A percentile compares a stretch with the other conserved stretches of the same genome.
phyloP scores from a whole-genome alignment of 495 filamentous ascomycete species.

The Tuber indicum region DNA sequence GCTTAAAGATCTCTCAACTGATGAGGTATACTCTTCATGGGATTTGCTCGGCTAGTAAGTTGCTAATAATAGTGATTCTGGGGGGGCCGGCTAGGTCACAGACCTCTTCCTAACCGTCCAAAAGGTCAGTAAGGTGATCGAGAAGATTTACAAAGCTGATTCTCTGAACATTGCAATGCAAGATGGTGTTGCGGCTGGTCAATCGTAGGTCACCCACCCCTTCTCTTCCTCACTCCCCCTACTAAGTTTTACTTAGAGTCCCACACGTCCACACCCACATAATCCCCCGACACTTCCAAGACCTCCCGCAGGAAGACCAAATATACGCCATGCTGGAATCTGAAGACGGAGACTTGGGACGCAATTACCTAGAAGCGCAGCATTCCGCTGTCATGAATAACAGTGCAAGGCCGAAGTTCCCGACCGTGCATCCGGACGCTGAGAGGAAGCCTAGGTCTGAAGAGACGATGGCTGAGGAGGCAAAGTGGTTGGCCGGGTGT shows the following conservation, averaged over 20 bases:
- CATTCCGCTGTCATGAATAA: neutral
- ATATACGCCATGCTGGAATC: conserved; percentile 78
- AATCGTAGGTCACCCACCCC: conserved; percentile 47
- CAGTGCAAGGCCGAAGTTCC: conserved; percentile 47
- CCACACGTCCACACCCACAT: conserved; percentile 90
- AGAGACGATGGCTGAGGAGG: conserved; percentile 77
- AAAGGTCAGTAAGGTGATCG: conserved; percentile 48
- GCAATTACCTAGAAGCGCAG: conserved; percentile 49
- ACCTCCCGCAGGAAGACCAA: conserved; percentile 52
- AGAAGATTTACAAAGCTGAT: conserved; percentile 45
- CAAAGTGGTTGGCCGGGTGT: conserved; percentile 55
- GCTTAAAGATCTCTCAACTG: conserved; percentile 63
- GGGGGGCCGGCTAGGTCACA: conserved; percentile 46
- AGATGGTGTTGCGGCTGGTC: conserved; percentile 80
- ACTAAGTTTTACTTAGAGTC: conserved; percentile 49
- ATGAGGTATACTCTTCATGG: conserved; percentile 48
- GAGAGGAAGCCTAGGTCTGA: conserved; percentile 60
- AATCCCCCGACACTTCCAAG: conserved; percentile 63
- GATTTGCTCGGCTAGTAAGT: neutral
- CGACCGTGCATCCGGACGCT: conserved; percentile 51
- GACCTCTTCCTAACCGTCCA: conserved; percentile 84
- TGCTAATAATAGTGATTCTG: neutral
- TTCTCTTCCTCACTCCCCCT: neutral
- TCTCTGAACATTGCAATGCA: conserved; percentile 89
- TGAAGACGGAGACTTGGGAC: conserved; percentile 77